These are phyloP conservation scores for Paramecium tetraurelia DNA, from an alignment of 73 alveolate genomes.

Conservation along the genomic window DNA sequence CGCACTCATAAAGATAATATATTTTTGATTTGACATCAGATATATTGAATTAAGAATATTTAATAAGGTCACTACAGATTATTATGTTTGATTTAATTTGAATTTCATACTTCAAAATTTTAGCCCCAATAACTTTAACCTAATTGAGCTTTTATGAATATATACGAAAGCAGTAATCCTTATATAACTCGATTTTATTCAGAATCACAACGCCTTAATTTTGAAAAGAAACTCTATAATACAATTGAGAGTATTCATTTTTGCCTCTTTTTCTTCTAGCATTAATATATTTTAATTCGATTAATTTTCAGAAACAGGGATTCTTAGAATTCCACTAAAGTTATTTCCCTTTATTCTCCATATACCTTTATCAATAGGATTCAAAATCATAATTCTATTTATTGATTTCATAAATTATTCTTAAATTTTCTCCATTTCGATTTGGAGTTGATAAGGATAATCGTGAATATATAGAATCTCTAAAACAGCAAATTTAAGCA, in stretches of 20 bases:
- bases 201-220: background rate
- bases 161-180: background rate
- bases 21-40: no score
- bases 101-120: no score
- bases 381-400: background rate
- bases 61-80: no score
- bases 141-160: no score
- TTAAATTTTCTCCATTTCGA: slow-evolving; percentile 40
- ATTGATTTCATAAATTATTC: background rate
- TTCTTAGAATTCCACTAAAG: background rate
- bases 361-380: background rate
- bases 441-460: background rate
- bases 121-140: no score
- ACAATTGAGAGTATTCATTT: background rate
- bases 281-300: background rate
- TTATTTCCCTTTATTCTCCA: background rate
- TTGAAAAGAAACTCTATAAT: background rate
- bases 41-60: no score
- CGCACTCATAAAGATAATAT: no score
- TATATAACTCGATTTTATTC: no score
- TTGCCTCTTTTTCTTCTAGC: background rate
- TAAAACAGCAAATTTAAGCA: background rate
- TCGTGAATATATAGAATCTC: background rate
- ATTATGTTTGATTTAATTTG: no score
- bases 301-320: background rate